Percentiles rank a stretch among this genome's conserved stretches.
Evolutionary conservation across 1,284 basidiomycete species (phyloP).

Genomic region (Fistulina hepatica): DNA sequence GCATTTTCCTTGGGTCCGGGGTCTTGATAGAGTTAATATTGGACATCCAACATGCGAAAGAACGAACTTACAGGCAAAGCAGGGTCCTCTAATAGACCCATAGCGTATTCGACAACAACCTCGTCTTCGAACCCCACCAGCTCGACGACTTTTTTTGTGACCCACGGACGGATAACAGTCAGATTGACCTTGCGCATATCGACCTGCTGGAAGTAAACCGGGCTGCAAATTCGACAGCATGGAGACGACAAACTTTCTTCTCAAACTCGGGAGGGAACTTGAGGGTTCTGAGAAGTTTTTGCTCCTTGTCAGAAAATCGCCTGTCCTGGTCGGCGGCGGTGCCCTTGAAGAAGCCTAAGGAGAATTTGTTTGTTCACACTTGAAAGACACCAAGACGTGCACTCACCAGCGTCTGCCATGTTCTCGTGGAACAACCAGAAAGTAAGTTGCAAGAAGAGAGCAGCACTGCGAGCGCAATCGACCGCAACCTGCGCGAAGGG

Average conservation of each 20-base stretch:
- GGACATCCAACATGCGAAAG: slow-evolving; percentile 5
- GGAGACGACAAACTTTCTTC: slow-evolving; percentile 51
- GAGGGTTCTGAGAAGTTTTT: slow-evolving; percentile 76
- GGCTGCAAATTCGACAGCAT: neutral
- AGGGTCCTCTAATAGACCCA: slow-evolving; percentile 84
- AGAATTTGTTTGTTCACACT: too few relatives aligned
- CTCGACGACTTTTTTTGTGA: slow-evolving; percentile 83
- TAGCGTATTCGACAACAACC: slow-evolving; percentile 92
- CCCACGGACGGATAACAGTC: slow-evolving; percentile 85
- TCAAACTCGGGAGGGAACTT: slow-evolving; percentile 88
- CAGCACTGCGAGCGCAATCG: too few relatives aligned
- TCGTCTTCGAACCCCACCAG: slow-evolving; percentile 94
- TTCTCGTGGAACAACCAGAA: too few relatives aligned
- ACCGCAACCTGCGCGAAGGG: too few relatives aligned
- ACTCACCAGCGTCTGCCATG: too few relatives aligned
- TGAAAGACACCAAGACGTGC: too few relatives aligned
- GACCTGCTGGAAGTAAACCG: slow-evolving; percentile 51
- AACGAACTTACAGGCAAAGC: slow-evolving; percentile 56
- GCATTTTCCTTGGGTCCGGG: slow-evolving; percentile 91
- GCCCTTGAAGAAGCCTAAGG: slow-evolving; percentile 80
- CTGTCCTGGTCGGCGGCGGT: slow-evolving; percentile 78
- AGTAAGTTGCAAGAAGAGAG: too few relatives aligned
- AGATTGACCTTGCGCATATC: slow-evolving; percentile 94
- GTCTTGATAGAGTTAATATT: slow-evolving; percentile 34
- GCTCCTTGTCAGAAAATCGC: slow-evolving; percentile 93